These are phyloP conservation scores for Sporobolomyces pararoseus DNA, from an alignment of 768 basidiomycete species.

Conservation along the genomic window DNA sequence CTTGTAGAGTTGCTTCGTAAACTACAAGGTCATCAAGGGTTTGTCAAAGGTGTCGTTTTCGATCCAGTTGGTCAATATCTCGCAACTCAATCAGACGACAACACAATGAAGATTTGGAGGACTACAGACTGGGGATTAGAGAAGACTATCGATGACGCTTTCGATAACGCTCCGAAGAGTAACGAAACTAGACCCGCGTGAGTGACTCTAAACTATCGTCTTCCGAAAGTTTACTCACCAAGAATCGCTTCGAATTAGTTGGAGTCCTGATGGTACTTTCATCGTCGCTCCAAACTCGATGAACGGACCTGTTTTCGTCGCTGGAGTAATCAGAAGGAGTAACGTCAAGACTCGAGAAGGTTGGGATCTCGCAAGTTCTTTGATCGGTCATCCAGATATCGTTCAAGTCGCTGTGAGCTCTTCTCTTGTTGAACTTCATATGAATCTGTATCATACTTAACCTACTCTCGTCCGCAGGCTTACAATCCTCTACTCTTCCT, in stretches of 20 bases:
- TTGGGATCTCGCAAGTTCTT: constrained; percentile 67
- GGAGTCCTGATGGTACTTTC: constrained; percentile 99
- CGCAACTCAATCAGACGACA: constrained; percentile 96
- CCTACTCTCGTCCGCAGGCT: constrained; percentile 53
- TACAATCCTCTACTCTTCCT: constrained; percentile 96
- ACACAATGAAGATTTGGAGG: constrained; percentile 93
- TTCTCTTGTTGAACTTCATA: background rate
- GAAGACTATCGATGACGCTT: constrained; percentile 79
- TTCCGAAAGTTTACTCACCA: background rate
- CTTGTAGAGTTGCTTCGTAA: constrained; percentile 72
- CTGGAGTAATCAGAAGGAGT: constrained; percentile 68
- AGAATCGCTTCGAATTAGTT: constrained; percentile 55
- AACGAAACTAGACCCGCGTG: constrained; percentile 56
- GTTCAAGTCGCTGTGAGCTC: constrained; percentile 55
- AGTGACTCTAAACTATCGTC: background rate
- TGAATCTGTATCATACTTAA: background rate
- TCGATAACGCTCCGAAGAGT: constrained; percentile 88
- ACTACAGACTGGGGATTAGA: constrained; percentile 87
- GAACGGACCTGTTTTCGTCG: constrained; percentile 96
- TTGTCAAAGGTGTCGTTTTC: constrained; percentile 98
- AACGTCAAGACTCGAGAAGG: constrained; percentile 70
- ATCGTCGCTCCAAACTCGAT: constrained; percentile 97
- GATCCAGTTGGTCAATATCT: constrained; percentile 97
- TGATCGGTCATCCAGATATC: constrained; percentile 96
- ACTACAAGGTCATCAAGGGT: constrained; percentile 85